Conservation (phyloP, 2,329 filamentous ascomycete genomes). For the Amesomyces nigricolor region DNA sequence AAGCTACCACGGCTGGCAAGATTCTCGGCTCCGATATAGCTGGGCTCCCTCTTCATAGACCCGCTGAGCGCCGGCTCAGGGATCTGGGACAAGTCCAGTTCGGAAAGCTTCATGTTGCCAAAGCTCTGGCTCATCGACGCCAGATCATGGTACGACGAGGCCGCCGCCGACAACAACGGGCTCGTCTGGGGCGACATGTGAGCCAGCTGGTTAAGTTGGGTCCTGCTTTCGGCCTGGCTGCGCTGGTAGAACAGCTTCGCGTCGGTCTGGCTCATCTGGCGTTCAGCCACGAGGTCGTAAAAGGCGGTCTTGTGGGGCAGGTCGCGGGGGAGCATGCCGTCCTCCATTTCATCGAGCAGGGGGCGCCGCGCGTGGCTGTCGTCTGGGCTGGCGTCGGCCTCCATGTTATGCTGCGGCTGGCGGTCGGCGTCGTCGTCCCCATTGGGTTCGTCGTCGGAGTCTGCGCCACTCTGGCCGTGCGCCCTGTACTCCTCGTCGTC, state of each 20-base stretch:
- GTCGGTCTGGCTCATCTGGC: conserved; percentile 88
- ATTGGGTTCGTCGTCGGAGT: conserved; percentile 29
- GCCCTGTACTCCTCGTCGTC: conserved; percentile 35
- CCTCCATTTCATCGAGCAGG: conserved; percentile 33
- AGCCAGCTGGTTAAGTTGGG: conserved; percentile 35
- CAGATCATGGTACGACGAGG: conserved; percentile 16
- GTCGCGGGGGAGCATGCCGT: conserved; percentile 57
- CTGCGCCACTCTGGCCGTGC: conserved; percentile 31
- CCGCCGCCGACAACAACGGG: conserved; percentile 34
- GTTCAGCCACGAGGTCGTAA: conserved; percentile 90
- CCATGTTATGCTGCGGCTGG: not conserved
- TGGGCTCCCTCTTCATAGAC: conserved; percentile 18
- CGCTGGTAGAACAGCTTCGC: conserved; percentile 95
- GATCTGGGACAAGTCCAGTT: conserved; percentile 13
- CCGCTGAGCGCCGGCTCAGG: conserved; percentile 16
- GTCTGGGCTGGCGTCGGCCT: not conserved
- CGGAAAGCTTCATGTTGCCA: conserved; percentile 14
- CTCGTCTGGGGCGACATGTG: conserved; percentile 44
- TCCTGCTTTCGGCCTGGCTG: conserved; percentile 58
- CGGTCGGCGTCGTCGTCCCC: conserved; percentile 1
- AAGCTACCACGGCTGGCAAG: conserved; percentile 20
- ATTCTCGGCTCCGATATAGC: conserved; percentile 14
- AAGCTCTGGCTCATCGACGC: conserved; percentile 12
- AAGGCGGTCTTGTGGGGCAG: conserved; percentile 70
- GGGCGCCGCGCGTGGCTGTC: conserved; percentile 10